A percentile compares a stretch with the other conserved stretches of the same genome.
These are phyloP conservation scores for Sporothrix brunneoviolacea DNA, from an alignment of 2,329 filamentous ascomycete species.

Conservation along the genomic window DNA sequence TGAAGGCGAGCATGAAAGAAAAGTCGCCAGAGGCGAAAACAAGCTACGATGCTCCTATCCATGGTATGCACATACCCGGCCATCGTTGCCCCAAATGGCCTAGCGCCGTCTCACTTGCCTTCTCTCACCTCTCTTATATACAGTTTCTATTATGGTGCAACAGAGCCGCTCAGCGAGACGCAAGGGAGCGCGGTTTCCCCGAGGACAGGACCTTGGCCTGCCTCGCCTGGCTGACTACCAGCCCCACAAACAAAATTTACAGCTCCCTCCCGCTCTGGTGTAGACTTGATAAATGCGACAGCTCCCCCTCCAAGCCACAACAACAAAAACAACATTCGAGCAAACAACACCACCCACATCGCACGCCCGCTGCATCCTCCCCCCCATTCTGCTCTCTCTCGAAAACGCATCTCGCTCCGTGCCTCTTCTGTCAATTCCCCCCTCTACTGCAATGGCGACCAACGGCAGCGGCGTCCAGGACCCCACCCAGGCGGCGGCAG, in stretches of 20 bases:
- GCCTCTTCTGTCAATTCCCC: no score
- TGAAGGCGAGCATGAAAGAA: no score
- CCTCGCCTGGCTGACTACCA: background rate
- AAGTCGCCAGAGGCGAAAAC: no score
- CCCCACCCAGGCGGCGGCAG: slow-evolving; percentile 32
- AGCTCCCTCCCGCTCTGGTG: background rate
- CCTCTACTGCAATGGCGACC: slow-evolving; percentile 36
- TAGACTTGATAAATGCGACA: no score
- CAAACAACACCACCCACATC: background rate
- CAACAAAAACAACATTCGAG: background rate
- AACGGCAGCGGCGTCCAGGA: slow-evolving; percentile 43
- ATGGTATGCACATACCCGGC: no score
- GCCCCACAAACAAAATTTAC: slow-evolving; percentile 10
- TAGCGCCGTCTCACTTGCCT: background rate
- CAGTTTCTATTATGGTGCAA: no score
- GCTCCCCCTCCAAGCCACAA: background rate
- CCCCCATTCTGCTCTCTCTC: no score
- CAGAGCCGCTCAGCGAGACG: no score
- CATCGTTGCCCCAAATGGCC: background rate
- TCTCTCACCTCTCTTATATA: no score
- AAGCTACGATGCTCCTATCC: no score
- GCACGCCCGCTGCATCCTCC: no score
- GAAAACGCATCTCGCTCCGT: no score
- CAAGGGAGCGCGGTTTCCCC: slow-evolving; percentile 14
- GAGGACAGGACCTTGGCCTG: slow-evolving; percentile 3